Evolutionary conservation across 2,329 filamentous ascomycete species (phyloP).

Genomic region (Teratosphaeria viscida): DNA sequence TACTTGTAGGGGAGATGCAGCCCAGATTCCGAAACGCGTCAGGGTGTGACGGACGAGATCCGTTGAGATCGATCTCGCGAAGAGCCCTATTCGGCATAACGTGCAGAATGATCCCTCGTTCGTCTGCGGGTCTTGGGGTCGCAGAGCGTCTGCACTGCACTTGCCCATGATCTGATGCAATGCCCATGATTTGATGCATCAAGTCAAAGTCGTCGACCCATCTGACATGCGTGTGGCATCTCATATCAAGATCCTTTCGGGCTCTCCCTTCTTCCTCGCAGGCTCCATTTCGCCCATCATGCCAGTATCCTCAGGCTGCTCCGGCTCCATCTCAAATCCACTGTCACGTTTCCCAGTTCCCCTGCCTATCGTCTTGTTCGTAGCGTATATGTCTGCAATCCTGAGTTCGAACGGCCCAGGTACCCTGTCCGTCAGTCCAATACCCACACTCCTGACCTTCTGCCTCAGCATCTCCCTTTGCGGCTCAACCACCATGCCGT

Average conservation of each 20-base stretch:
- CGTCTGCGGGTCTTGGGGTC: no score
- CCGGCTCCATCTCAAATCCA: conserved; percentile 17
- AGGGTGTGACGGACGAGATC: no score
- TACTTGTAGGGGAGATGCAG: no score
- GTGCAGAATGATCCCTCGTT: no score
- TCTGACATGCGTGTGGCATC: neutral
- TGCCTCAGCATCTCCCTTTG: conserved; percentile 82
- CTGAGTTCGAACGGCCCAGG: conserved; percentile 81
- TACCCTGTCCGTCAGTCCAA: conserved; percentile 80
- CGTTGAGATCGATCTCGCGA: no score
- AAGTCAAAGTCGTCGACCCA: neutral
- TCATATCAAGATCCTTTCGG: conserved; percentile 27
- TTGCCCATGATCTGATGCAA: neutral
- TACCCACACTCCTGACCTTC: conserved; percentile 73
- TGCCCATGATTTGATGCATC: neutral
- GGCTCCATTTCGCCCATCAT: conserved; percentile 23
- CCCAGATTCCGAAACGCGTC: no score
- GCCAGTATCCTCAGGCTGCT: conserved; percentile 14
- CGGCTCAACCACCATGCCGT: conserved; percentile 84
- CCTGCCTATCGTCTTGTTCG: conserved; percentile 48
- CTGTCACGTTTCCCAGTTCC: conserved; percentile 21
- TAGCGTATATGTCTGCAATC: conserved; percentile 83
- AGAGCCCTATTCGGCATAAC: no score
- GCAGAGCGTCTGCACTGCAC: no score
- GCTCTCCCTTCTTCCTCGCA: conserved; percentile 23